Evolutionary conservation across 148 eudicot species (phyloP).

Genomic region (Talinum fruticosum): DNA sequence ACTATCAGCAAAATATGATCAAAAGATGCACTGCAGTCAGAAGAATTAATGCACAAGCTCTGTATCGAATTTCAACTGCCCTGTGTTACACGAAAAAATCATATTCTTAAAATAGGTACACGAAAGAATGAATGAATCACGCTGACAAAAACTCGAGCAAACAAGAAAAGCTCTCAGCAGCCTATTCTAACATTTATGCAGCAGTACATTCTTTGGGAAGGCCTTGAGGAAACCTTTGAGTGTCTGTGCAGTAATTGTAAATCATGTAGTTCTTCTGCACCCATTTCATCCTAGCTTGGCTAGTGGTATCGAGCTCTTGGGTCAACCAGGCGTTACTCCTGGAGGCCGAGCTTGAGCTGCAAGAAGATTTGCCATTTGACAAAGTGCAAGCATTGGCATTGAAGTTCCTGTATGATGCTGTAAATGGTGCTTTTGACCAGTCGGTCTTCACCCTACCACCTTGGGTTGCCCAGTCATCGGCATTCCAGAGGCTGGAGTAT

Average conservation of each 20-base stretch:
- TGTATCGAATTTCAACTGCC: no score
- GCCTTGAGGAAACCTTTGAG: conserved; percentile 36
- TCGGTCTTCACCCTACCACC: conserved; percentile 36
- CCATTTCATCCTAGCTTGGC: conserved; percentile 30
- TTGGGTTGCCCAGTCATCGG: conserved; percentile 33
- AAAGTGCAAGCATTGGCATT: conserved; percentile 26
- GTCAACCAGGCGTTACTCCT: conserved; percentile 25
- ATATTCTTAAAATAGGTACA: no score
- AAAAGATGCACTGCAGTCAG: no score
- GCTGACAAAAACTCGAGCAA: no score
- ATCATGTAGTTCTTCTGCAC: conserved; percentile 40
- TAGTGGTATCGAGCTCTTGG: conserved; percentile 20
- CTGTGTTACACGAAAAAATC: no score
- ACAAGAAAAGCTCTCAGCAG: no score
- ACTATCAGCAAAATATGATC: no score
- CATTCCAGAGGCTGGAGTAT: conserved; percentile 29
- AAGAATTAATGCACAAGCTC: no score
- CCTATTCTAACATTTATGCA: no score
- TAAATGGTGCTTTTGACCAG: conserved; percentile 39
- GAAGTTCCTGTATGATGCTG: conserved; percentile 30
- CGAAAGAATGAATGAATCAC: no score
- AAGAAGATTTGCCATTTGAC: conserved; percentile 28
- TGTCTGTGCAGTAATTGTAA: conserved; percentile 37
- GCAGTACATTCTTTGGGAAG: conserved; percentile 11
- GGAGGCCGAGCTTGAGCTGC: conserved; percentile 23